Conservation (phyloP, 345 rosid genomes). For the Erodium maritimum region DNA sequence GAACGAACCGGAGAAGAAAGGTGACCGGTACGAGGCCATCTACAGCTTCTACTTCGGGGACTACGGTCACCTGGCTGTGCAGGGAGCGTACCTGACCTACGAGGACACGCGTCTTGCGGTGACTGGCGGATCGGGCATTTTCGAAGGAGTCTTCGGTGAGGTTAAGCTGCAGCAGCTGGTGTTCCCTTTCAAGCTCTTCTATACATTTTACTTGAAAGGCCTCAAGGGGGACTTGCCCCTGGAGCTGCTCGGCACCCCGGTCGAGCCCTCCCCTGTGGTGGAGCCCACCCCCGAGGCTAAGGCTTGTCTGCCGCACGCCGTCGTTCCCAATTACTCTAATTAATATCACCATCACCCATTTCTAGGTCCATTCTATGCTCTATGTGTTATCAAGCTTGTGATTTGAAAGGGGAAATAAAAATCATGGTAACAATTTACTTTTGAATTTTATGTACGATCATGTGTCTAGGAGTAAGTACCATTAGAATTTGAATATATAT, state of each 20-base stretch:
- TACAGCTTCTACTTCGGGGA: conserved; percentile 78
- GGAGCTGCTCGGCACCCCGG: conserved; percentile 15
- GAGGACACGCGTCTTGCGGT: conserved; percentile 34
- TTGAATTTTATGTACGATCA: too few species aligned
- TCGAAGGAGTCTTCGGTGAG: conserved; percentile 34
- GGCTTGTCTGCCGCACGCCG: conserved; percentile 17
- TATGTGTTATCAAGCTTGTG: too few species aligned
- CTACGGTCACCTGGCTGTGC: conserved; percentile 34
- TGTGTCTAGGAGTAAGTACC: too few species aligned
- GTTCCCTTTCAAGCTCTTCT: conserved; percentile 42
- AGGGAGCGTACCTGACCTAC: conserved; percentile 32
- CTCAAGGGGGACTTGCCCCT: conserved; percentile 14
- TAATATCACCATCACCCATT: too few species aligned
- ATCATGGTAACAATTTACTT: too few species aligned
- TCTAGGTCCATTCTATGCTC: too few species aligned
- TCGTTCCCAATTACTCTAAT: conserved; percentile 12
- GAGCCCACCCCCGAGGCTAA: conserved; percentile 14
- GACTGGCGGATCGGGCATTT: conserved; percentile 36
- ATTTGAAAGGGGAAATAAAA: too few species aligned
- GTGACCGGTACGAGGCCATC: conserved; percentile 67
- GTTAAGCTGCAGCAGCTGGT: conserved; percentile 34
- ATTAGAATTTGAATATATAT: too few species aligned
- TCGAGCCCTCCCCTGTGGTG: conserved; percentile 11
- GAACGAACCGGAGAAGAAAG: conserved; percentile 60
- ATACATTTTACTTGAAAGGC: conserved; percentile 35